Base-by-base conservation (phyloP, 805 yeast genomes). In the Starmerella potacharoeniae region DNA sequence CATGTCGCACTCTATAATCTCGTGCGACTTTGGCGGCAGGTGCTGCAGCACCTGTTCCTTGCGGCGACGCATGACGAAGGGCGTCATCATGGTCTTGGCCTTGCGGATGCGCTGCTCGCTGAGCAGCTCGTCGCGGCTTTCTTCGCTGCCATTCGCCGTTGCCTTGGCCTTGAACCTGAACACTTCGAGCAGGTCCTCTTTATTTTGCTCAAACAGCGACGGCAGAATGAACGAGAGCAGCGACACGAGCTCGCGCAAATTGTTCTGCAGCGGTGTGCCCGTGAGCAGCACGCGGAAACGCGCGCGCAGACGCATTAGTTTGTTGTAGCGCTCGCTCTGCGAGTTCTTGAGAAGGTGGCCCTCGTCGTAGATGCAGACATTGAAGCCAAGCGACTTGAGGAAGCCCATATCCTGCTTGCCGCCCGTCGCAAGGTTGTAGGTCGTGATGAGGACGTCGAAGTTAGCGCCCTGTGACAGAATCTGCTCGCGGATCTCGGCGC, bases 81-180 rank as follows among this genome's bases (percentile, higher is more conserved):
- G 99, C 2, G 95, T 85, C 97, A 93, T 91, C 97, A 93, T 91
- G 5, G 93, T 84, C 68, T 87, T 88, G 4, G 99, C 99, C 66
- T 89, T 86, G 36, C 82, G 77, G 58, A 93, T 89, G 0, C 98
- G 95, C 70, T 91, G 95, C 61, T 84, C 85, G 0, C 97, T 87
- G 42, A 93, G 72, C 44, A 93, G 74, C 61, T 54, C 66, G 65
- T 58, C 59, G 63, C 64, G 66, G 52, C 55, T 52, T 52, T 59
- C 55, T 30, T 51, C 61, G 9, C 51, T 52, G 35, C 58, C 61
- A 3, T 71, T 65, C 30, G 73, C 72, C 14, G 79, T 77, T 1
- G 95, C 86, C 52, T 81, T 82, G 3, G 89, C 91, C 68, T 83
- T 84, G 70, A 90, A 96, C 69, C 85, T 85, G 73, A 93, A 93